Conservation (phyloP, 192 early-diverging fungal genomes). For the Glomus cerebriforme region DNA sequence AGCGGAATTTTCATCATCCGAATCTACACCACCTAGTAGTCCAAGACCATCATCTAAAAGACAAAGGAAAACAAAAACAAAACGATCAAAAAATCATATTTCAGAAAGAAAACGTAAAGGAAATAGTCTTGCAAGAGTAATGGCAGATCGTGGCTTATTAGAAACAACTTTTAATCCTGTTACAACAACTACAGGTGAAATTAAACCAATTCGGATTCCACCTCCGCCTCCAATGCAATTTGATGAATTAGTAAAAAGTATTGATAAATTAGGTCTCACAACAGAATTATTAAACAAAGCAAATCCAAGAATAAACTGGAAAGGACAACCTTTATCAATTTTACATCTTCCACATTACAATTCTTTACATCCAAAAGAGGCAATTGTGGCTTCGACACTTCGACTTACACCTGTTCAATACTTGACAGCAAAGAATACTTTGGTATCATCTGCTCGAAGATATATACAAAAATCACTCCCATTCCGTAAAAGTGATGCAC, state of each 20-base stretch:
- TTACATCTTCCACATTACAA: slow-evolving; percentile 38
- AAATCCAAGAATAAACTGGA: slow-evolving; percentile 18
- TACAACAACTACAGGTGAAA: background rate
- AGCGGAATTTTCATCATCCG: background rate
- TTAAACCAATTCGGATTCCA: background rate
- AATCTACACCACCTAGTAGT: background rate
- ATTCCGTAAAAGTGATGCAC: slow-evolving; percentile 91
- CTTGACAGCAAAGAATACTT: slow-evolving; percentile 75
- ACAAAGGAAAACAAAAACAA: slow-evolving; percentile 13
- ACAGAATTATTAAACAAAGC: background rate
- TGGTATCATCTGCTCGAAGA: slow-evolving; percentile 65
- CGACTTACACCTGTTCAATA: slow-evolving; percentile 84
- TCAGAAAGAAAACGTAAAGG: background rate
- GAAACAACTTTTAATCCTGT: background rate
- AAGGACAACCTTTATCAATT: slow-evolving; percentile 22
- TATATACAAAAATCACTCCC: slow-evolving; percentile 40
- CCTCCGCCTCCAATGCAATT: slow-evolving; percentile 2
- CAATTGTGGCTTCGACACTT: slow-evolving; percentile 72
- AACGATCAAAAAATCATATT: background rate
- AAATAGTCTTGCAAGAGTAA: slow-evolving; percentile 20
- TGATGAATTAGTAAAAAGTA: background rate
- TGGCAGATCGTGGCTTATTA: slow-evolving; percentile 20
- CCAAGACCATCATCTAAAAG: background rate
- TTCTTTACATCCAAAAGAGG: slow-evolving; percentile 66
- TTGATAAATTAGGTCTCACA: slow-evolving; percentile 9